Conservation (phyloP, 768 basidiomycete genomes). For the Kwoniella dejecticola region DNA sequence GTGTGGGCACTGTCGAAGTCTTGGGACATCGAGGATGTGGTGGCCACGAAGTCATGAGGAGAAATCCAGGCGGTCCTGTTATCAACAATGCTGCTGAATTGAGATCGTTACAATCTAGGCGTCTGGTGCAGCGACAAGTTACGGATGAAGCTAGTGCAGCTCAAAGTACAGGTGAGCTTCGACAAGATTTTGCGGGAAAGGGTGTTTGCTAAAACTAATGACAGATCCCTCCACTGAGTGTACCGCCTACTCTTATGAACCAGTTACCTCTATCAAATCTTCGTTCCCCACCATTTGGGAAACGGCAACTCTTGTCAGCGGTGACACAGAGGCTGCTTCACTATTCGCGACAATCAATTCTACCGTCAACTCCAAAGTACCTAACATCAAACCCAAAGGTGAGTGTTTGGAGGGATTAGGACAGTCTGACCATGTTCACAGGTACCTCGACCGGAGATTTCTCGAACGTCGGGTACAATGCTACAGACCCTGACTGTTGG, state of each 20-base stretch:
- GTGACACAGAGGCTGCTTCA: slow-evolving; percentile 47
- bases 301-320: slow-evolving; percentile 45
- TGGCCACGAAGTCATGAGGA: slow-evolving; percentile 35
- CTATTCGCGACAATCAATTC: slow-evolving; percentile 51
- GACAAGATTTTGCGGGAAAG: neutral
- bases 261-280: slow-evolving; percentile 31
- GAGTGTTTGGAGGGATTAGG: slow-evolving; percentile 10
- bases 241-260: slow-evolving; percentile 50
- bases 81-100: slow-evolving; percentile 5
- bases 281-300: slow-evolving; percentile 50
- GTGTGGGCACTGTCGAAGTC: neutral
- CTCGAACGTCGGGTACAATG: slow-evolving; percentile 39
- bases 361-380: slow-evolving; percentile 42
- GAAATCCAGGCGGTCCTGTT: slow-evolving; percentile 39
- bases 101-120: neutral
- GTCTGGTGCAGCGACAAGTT: slow-evolving; percentile 3
- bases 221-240: slow-evolving; percentile 50
- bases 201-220: neutral
- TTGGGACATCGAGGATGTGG: slow-evolving; percentile 38
- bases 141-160: slow-evolving; percentile 37
- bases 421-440: neutral
- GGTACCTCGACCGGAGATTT: slow-evolving; percentile 51
- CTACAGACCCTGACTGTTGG: slow-evolving; percentile 56
- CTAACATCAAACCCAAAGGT: slow-evolving; percentile 47
- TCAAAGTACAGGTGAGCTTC: slow-evolving; percentile 28